Evolutionary conservation across 1,284 basidiomycete species (phyloP), one percentile per base, ranked within the genome.

Genomic region (Moesziomyces antarcticus): DNA sequence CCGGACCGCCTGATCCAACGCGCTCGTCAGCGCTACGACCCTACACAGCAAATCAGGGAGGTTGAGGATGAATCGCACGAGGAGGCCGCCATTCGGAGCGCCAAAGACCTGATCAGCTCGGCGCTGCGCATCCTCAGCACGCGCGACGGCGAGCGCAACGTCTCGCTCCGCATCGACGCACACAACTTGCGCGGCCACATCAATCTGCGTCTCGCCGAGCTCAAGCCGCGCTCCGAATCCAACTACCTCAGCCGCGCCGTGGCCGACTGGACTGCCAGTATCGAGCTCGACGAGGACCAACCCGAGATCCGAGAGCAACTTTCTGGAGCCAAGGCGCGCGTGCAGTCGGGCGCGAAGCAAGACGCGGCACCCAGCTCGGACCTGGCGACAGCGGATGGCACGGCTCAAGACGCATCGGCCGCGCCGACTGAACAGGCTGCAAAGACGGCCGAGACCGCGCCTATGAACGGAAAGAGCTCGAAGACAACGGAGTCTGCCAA

Each of bases 61-160:
- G 9, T 24, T 0, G 40, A 55, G 13, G 37, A 40, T 18, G 37
- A 16, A 6, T 18, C 37, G 18, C 37, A 18, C 14, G 46, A 54
- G 22, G 63, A 62, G 35, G 20, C 37, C 0, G 11, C 25, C 22
- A 42, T 56, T 9, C 49, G 56, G 45, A 42, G 16, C 30, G 56
- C 43, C 13, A 73, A 73, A n/a, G 63, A 67, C n/a, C 8, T 47
- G 30, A 50, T 67, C 25, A 63, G 49, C 35, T 60, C 58, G 2
- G 70, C 70, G 6, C 16, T 73, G 22, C 64, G 52, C 13, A 67
- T 73, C 37, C 60, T 73, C 1, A 56, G 44, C 21, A 50, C 43
- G 7, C 55, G 70, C 1, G 59, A 63, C n/a, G 56, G 70, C 11
- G 25, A 49, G 42, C 70, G 70, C 35, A 73, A 73, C 40, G n/a